A percentile compares a stretch with the other conserved stretches of the same genome.
Conservation (phyloP, 371 early-diverging fungal species). For the Mucor racemosus region DNA sequence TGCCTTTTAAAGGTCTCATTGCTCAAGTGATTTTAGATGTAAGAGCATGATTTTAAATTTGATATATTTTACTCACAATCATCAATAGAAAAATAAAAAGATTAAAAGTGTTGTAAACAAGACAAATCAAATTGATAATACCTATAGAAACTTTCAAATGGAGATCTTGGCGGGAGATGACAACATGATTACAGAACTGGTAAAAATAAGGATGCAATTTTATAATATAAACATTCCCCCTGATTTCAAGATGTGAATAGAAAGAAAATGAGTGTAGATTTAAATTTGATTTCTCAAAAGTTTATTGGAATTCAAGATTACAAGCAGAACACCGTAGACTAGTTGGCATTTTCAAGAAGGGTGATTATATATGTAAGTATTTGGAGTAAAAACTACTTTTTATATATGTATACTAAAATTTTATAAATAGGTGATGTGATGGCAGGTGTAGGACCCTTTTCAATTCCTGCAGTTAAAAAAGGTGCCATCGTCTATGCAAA, state of each 20-base stretch:
- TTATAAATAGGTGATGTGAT: constrained; percentile 81
- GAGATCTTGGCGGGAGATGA: constrained; percentile 92
- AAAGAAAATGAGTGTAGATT: constrained; percentile 92
- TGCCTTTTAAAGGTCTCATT: constrained; percentile 87
- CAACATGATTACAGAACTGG: constrained; percentile 85
- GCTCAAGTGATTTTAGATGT: constrained; percentile 95
- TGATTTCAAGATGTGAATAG: constrained; percentile 38
- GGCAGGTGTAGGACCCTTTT: constrained; percentile 99
- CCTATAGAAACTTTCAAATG: constrained; percentile 96
- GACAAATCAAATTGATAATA: constrained; percentile 91
- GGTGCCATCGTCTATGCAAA: constrained; percentile 93
- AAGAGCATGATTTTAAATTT: constrained; percentile 16
- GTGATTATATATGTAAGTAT: constrained; percentile 72
- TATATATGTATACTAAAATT: background rate
- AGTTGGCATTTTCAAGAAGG: constrained; percentile 71
- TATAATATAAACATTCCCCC: too few species aligned
- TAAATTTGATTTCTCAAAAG: constrained; percentile 94
- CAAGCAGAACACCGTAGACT: constrained; percentile 96
- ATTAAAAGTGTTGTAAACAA: constrained; percentile 96
- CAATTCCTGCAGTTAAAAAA: constrained; percentile 92
- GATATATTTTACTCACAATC: background rate
- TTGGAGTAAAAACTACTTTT: background rate
- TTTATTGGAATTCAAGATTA: constrained; percentile 99
- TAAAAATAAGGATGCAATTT: constrained; percentile 29
- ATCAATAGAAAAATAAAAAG: constrained; percentile 78